Evolutionary conservation across 2,329 filamentous ascomycete species (phyloP).

Genomic region (Gaeumannomyces tritici): DNA sequence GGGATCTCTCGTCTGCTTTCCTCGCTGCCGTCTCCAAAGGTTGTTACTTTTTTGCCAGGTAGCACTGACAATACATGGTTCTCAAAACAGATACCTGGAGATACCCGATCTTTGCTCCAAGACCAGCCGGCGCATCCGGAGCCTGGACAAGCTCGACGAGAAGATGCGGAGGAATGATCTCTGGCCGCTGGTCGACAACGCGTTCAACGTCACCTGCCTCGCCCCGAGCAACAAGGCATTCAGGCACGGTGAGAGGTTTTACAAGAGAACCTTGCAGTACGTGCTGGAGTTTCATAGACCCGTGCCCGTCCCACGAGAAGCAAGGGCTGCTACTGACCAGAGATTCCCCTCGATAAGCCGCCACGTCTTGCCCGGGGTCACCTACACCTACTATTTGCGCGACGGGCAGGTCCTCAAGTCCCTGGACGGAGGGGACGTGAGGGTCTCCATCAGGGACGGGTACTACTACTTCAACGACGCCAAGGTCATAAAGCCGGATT

Average conservation of each 20-base stretch:
- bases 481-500: slow-evolving; percentile 12
- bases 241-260: slow-evolving; percentile 7
- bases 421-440: slow-evolving; percentile 8
- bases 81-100: slow-evolving; percentile 5
- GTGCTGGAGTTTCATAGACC: too few species aligned
- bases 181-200: slow-evolving; percentile 10
- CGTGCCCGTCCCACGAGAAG: too few species aligned
- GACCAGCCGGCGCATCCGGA: slow-evolving; percentile 8
- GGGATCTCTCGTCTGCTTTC: too few species aligned
- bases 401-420: slow-evolving; percentile 11
- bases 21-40: neutral
- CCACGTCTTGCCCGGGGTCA: slow-evolving; percentile 11
- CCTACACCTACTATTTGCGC: slow-evolving; percentile 12
- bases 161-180: slow-evolving; percentile 8
- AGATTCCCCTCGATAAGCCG: slow-evolving; percentile 3
- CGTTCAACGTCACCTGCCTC: slow-evolving; percentile 13
- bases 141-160: slow-evolving; percentile 6
- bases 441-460: slow-evolving; percentile 2
- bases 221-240: slow-evolving; percentile 12
- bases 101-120: slow-evolving; percentile 8
- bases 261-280: neutral
- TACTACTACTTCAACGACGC: slow-evolving; percentile 12
- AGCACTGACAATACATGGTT: too few species aligned
- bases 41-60: neutral
- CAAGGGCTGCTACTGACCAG: too few species aligned